phyloP scores from a whole-genome alignment of 2,329 filamentous ascomycete genomes.

The Arachnopeziza araneosa region DNA sequence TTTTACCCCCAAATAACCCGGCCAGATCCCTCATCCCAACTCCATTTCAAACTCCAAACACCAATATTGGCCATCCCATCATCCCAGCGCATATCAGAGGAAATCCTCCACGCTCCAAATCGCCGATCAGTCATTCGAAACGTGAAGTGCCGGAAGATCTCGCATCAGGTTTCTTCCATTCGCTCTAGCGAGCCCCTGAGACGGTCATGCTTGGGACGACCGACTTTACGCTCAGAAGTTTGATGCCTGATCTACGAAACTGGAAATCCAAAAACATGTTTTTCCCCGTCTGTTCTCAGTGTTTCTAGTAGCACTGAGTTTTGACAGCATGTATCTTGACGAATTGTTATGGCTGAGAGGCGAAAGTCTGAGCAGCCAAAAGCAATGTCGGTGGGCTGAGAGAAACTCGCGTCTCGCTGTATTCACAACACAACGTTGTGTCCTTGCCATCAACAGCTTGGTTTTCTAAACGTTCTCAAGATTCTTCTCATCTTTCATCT shows the following conservation, averaged over 20 bases:
- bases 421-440: too few relatives aligned
- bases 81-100: conserved; percentile 2
- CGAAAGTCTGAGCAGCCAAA: too few relatives aligned
- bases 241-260: conserved; percentile 1
- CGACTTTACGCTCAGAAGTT: conserved; percentile 2
- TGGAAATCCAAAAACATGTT: neutral
- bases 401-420: too few relatives aligned
- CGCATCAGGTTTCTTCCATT: conserved; percentile 4
- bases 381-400: too few relatives aligned
- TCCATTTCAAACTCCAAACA: conserved; percentile 4
- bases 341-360: neutral
- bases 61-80: neutral
- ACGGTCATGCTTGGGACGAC: conserved; percentile 1
- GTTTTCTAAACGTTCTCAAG: too few relatives aligned
- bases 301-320: neutral
- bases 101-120: neutral
- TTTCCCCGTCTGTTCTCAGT: neutral
- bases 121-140: conserved; percentile 9
- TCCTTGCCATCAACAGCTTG: too few relatives aligned
- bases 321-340: neutral
- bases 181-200: conserved; percentile 3
- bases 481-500: too few relatives aligned
- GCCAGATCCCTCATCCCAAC: neutral
- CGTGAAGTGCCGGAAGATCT: conserved; percentile 3
- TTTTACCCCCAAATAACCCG: too few relatives aligned